phyloP scores from a whole-genome alignment of 768 basidiomycete genomes.

The Termitomyces eurrhizus region DNA sequence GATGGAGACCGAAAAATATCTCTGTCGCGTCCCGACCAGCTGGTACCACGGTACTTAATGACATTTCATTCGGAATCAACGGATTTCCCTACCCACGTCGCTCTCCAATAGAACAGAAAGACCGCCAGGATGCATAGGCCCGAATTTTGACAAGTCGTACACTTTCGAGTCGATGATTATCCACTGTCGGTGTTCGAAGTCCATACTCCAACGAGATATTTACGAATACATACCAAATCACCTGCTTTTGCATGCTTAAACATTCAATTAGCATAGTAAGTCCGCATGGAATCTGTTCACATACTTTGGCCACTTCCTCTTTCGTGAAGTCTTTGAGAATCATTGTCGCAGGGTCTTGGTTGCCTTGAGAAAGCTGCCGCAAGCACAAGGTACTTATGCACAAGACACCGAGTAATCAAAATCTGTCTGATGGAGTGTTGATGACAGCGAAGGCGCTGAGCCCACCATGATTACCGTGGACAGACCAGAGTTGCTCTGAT shows the following conservation, averaged over 20 bases:
- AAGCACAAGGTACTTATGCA: constrained; percentile 6
- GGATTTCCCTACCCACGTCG: constrained; percentile 49
- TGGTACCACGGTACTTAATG: constrained; percentile 15
- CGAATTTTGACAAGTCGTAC: constrained; percentile 69
- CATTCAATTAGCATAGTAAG: not conserved
- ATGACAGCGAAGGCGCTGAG: not conserved
- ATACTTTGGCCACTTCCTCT: constrained; percentile 17
- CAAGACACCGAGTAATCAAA: constrained; percentile 11
- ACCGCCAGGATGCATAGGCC: constrained; percentile 72
- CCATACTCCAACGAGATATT: not conserved
- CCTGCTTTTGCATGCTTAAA: constrained; percentile 13
- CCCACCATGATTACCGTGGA: not conserved
- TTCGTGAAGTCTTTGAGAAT: constrained; percentile 13
- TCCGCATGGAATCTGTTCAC: not conserved
- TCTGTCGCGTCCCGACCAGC: constrained; percentile 74
- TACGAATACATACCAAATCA: constrained; percentile 12
- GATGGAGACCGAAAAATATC: constrained; percentile 70
- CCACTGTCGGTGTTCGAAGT: constrained; percentile 8
- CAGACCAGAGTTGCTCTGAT: not conserved
- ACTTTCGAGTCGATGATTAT: constrained; percentile 35
- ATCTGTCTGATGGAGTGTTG: not conserved
- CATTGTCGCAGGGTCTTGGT: constrained; percentile 5
- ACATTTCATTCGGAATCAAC: not conserved
- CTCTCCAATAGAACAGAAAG: constrained; percentile 56
- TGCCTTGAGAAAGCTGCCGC: not conserved